Base-by-base conservation (phyloP, 2,329 filamentous ascomycete species). In the Coniella vitis region DNA sequence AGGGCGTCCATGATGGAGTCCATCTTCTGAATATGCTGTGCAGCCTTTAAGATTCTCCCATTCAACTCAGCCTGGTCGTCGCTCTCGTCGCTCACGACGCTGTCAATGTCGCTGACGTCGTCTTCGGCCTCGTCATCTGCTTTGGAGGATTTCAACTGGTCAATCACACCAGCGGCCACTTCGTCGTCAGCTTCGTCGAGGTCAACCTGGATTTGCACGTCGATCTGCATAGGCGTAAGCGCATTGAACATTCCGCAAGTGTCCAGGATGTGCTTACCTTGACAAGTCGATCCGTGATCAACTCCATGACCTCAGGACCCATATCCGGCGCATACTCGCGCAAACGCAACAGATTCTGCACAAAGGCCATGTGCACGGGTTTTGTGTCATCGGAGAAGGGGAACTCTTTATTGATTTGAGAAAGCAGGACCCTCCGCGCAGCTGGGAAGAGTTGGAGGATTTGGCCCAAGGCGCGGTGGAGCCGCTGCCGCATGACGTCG, bases 151-250 rank as follows among this genome's bases (percentile, higher is more conserved):
- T 47, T 38, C 16, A 77, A 64, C 44, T 74, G 78, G 61, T 75
- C 73, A 44, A 87, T 75, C 16, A 91, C 79, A 46, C 83, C 81
- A 20, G 90, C 82, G 47, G 89, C 86, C 9, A 89, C 75, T 48
- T 94, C 87, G 55, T 97, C 91, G 54, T 96, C 91, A 53, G 95
- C 71, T 58, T 97, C 90, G 54, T 97, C 90, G 60, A 97, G 72
- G 60, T 97, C 90, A 43, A 90, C 79, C 66, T 96, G 91, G 65
- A 97, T 93, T 63, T 96, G 87, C 1, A 95, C 89, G 63, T 98
- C 93, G 51, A 97, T 87, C 67, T 53, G 20, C 13, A 38, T 16
- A 3, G 22, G n/a, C 36, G 36, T 53, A 21, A 53, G 51, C 48
- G n/a, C 9, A 34, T 34, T 32, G 19, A 13, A 13, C 3, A n/a